Evolutionary conservation across 768 basidiomycete species (phyloP), one percentile per base, ranked within the genome.

Genomic region (Hygrophorus russula): DNA sequence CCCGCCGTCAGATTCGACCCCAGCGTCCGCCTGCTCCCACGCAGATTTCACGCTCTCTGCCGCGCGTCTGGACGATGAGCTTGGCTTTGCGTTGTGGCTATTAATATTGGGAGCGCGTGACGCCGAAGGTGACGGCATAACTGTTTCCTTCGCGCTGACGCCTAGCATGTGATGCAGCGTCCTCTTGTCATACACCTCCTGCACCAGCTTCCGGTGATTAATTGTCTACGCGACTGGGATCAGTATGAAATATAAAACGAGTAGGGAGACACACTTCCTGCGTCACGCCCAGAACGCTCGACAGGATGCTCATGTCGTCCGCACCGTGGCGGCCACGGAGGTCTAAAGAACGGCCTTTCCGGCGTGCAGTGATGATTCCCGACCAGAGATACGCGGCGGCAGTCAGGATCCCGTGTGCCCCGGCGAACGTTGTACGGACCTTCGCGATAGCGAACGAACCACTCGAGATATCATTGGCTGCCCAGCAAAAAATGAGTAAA

Each of bases 381-480:
- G 80, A 80, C 15, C 74, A 71, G 48, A 74, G 49, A 53, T 77
- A 87, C 28, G 87, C 71, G 1, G 80, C 74, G 0, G 84, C 71
- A n/a, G 81, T 80, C 56, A 99, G 68, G 33, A 87, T 85, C 19
- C 68, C 71, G 57, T 73, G 70, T 12, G 85, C 94, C 2, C 93
- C 93, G 0, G 84, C 81, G 47, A 98, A 72, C 2, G 89, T 83
- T 39, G 77, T 74, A 17, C 80, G 79, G 31, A 98, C 91, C 55
- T 80, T 82, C 19, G 72, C 65, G 49, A 96, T 87, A 28, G 77
- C 80, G 61, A 78, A 93, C 0, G 92, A 91, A 1, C 91, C 89
- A 41, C 73, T 77, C 0, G 92, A 90, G 19, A 98, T 89, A 61
- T 98, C 93, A 57, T 98, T 97, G 15, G 79, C 92, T 97, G 55